phyloP scores from a whole-genome alignment of 73 alveolate genomes.

The Stentor roeselii region DNA sequence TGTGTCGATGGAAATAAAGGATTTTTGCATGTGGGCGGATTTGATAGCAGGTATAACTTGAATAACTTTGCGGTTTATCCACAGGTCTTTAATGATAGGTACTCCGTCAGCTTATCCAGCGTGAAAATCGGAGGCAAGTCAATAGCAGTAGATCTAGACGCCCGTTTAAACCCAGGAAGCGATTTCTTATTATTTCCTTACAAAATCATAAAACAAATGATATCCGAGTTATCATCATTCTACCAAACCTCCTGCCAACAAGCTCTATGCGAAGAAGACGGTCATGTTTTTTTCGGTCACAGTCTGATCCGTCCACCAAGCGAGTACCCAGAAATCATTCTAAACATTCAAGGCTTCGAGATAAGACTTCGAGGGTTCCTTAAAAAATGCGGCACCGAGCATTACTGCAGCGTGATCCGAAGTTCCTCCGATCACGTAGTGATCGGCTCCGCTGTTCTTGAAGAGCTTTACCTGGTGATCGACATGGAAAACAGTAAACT shows the following conservation, averaged over 20 bases:
- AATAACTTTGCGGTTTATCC: background rate
- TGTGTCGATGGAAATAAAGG: background rate
- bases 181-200: background rate
- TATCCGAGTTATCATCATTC: background rate
- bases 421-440: background rate
- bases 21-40: background rate
- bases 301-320: background rate
- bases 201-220: no score
- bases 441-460: background rate
- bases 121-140: background rate
- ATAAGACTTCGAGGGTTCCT: background rate
- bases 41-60: background rate
- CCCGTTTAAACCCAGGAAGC: background rate
- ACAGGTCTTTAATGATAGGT: background rate
- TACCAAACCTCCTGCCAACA: background rate
- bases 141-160: background rate
- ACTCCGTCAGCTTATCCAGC: background rate
- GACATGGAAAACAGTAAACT: background rate
- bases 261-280: background rate
- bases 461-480: background rate
- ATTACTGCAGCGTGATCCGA: background rate
- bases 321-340: background rate
- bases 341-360: background rate
- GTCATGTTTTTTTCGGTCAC: background rate
- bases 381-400: background rate